Evolutionary conservation across 352 stramenopile genomes (phyloP).

Genomic region (Globisporangium yorkense): DNA sequence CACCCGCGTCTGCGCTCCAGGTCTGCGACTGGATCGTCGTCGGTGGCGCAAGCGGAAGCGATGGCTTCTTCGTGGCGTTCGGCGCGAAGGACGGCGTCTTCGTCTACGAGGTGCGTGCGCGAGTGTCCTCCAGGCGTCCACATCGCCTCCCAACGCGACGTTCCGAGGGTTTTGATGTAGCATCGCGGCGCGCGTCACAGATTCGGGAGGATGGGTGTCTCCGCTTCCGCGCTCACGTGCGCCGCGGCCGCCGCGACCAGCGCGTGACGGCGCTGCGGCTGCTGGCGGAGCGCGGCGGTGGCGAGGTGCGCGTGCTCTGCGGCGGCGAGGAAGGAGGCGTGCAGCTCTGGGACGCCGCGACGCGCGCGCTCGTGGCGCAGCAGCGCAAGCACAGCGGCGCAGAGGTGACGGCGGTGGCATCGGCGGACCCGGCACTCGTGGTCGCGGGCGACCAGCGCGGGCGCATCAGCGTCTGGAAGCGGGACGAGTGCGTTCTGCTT

Average conservation of each 20-base stretch:
- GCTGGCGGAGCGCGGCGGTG: conserved; percentile 19
- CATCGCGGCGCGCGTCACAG: neutral
- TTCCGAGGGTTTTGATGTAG: neutral
- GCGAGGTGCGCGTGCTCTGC: conserved; percentile 40
- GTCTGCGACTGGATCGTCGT: conserved; percentile 60
- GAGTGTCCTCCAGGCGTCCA: neutral
- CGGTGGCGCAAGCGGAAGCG: conserved; percentile 7
- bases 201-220: neutral
- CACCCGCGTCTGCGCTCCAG: conserved; percentile 17
- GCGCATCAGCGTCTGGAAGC: conserved; percentile 46
- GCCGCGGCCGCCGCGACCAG: conserved; percentile 47
- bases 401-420: conserved; percentile 44
- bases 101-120: conserved; percentile 45
- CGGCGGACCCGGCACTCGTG: conserved; percentile 35
- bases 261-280: conserved; percentile 58
- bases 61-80: conserved; percentile 38
- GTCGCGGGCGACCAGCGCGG: conserved; percentile 61
- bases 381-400: conserved; percentile 56
- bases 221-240: conserved; percentile 43
- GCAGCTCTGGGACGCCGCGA: conserved; percentile 66
- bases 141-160: neutral
- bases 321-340: conserved; percentile 62
- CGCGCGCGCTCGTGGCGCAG: conserved; percentile 42
- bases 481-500: conserved; percentile 34
- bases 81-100: conserved; percentile 57